phyloP scores from a whole-genome alignment of 371 early-diverging fungal genomes.

The Circinella minor region DNA sequence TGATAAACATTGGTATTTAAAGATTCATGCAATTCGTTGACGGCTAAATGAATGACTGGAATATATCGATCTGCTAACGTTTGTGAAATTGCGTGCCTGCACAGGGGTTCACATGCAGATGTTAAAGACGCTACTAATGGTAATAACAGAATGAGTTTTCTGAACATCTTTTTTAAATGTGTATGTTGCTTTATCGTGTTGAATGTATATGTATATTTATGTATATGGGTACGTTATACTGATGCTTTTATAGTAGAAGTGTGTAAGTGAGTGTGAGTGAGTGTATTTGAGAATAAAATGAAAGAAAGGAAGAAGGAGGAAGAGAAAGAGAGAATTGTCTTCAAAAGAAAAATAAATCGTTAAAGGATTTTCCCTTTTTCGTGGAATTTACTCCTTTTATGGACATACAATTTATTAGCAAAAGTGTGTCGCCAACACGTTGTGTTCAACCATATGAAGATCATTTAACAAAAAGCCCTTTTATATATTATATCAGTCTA shows the following conservation, averaged over 20 bases:
- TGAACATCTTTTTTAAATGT: slow-evolving; percentile 15
- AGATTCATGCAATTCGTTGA: slow-evolving; percentile 33
- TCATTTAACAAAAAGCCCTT: background rate
- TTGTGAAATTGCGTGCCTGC: slow-evolving; percentile 55
- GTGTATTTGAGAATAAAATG: background rate
- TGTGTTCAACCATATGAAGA: background rate
- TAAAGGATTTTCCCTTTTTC: slow-evolving; percentile 10
- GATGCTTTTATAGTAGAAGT: too few relatives aligned
- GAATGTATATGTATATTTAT: background rate
- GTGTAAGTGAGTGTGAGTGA: slow-evolving; percentile 5
- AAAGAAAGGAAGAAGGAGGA: slow-evolving; percentile 8
- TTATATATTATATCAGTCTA: background rate
- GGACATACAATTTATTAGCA: slow-evolving; percentile 8
- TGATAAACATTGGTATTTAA: slow-evolving; percentile 24
- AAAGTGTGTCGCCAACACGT: slow-evolving; percentile 3
- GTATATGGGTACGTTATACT: too few relatives aligned
- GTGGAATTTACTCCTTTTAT: background rate
- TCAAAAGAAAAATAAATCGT: too few relatives aligned
- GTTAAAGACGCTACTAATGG: slow-evolving; percentile 21
- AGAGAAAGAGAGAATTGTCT: background rate
- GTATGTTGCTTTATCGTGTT: background rate
- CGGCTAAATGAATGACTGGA: slow-evolving; percentile 35
- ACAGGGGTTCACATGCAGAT: slow-evolving; percentile 61
- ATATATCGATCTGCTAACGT: slow-evolving; percentile 57
- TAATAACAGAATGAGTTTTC: background rate